phyloP scores from a whole-genome alignment of 495 filamentous ascomycete species.

The Penicillium desertorum region DNA sequence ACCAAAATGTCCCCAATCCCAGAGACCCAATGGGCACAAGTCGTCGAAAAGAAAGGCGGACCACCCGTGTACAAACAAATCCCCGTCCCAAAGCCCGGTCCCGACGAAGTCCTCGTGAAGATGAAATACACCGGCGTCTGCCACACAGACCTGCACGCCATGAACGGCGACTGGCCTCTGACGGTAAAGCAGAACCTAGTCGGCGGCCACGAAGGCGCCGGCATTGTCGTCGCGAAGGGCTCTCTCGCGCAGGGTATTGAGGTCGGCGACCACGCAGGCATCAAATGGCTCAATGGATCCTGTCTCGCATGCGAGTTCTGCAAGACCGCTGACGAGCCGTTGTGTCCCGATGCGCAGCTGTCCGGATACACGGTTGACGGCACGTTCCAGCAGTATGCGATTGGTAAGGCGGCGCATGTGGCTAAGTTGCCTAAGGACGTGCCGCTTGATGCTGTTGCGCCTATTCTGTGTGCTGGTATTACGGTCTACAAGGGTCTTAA shows the following conservation, averaged over 20 bases:
- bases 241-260: slow-evolving; percentile 68
- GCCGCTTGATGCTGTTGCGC: slow-evolving; percentile 73
- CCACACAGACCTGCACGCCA: slow-evolving; percentile 83
- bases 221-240: slow-evolving; percentile 78
- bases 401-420: slow-evolving; percentile 81
- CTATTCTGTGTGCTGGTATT: slow-evolving; percentile 81
- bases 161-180: slow-evolving; percentile 88
- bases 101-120: slow-evolving; percentile 88
- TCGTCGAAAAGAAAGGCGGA: slow-evolving; percentile 74
- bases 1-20: slow-evolving; percentile 52
- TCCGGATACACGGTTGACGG: slow-evolving; percentile 93
- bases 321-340: slow-evolving; percentile 69
- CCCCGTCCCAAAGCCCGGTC: slow-evolving; percentile 70
- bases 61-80: slow-evolving; percentile 80
- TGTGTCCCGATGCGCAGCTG: slow-evolving; percentile 69
- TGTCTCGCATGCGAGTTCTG: slow-evolving; percentile 81
- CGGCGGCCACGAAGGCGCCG: slow-evolving; percentile 92
- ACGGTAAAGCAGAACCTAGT: slow-evolving; percentile 77
- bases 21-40: slow-evolving; percentile 80
- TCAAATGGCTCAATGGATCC: slow-evolving; percentile 89
- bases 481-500: slow-evolving; percentile 92
- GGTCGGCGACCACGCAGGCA: slow-evolving; percentile 77
- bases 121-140: slow-evolving; percentile 93
- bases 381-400: slow-evolving; percentile 87
- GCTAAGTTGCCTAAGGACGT: slow-evolving; percentile 74